A percentile compares a stretch with the other conserved stretches of the same genome.
These are phyloP conservation scores for Linnemannia zychae DNA, from an alignment of 192 early-diverging fungal genomes.

Conservation along the genomic window DNA sequence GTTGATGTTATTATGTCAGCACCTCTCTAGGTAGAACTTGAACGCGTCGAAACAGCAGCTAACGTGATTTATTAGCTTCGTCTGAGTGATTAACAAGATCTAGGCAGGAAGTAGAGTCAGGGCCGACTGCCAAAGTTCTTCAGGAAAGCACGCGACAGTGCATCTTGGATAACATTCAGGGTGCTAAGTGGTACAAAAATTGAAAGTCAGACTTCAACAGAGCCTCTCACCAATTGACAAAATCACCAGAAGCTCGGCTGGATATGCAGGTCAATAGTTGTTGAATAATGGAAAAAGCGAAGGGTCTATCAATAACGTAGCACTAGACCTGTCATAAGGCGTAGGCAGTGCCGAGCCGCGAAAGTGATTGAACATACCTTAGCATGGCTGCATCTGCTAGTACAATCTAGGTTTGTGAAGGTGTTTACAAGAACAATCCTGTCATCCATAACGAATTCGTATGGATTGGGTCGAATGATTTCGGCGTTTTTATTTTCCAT, in stretches of 20 bases:
- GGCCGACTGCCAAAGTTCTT: constrained; percentile 1
- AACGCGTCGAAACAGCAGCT: background rate
- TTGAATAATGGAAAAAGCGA: constrained; percentile 42
- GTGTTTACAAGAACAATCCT: background rate
- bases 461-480: background rate
- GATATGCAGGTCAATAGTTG: background rate
- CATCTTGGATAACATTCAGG: constrained; percentile 52
- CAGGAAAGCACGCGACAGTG: constrained; percentile 28
- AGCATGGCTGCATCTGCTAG: too few relatives aligned
- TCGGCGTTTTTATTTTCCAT: background rate
- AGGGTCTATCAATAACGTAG: constrained; percentile 32
- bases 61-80: background rate
- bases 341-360: background rate
- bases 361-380: too few relatives aligned
- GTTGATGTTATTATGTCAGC: too few relatives aligned
- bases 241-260: background rate
- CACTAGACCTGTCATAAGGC: constrained; percentile 38
- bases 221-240: constrained; percentile 47
- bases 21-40: constrained; percentile 20
- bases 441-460: background rate
- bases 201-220: constrained; percentile 38
- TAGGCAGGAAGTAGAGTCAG: background rate
- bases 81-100: background rate
- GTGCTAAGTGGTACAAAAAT: constrained; percentile 31
- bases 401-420: too few relatives aligned